These are phyloP conservation scores for Poterioochromonas sp. DNA, from an alignment of 352 stramenopile species.

Conservation along the genomic window DNA sequence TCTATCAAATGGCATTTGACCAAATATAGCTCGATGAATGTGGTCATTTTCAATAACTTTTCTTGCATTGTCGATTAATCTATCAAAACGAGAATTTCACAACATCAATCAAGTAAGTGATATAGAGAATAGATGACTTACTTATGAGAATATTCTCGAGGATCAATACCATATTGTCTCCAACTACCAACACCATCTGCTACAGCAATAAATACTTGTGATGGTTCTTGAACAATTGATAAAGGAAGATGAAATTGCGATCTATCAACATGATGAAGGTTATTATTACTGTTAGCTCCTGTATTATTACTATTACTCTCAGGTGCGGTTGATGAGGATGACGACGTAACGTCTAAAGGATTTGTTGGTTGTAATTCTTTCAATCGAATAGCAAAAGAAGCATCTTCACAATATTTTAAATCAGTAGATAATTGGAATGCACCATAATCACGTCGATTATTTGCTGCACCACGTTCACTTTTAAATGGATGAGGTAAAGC, in stretches of 20 bases:
- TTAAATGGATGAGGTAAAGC: conserved; percentile 47
- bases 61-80: conserved; percentile 34
- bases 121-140: conserved; percentile 39
- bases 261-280: too few species aligned
- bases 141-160: conserved; percentile 52
- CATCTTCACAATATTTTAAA: conserved; percentile 68
- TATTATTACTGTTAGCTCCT: too few species aligned
- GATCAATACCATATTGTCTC: conserved; percentile 82
- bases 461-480: conserved; percentile 36
- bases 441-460: conserved; percentile 34
- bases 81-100: conserved; percentile 40
- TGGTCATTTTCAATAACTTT: conserved; percentile 37
- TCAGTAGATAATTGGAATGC: conserved; percentile 52
- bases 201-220: conserved; percentile 67
- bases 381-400: conserved; percentile 76
- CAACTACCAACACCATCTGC: conserved; percentile 89
- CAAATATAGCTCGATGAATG: conserved; percentile 41
- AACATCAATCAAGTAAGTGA: conserved; percentile 48
- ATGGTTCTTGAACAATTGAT: not conserved
- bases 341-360: not conserved
- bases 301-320: not conserved
- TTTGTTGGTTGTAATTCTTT: conserved; percentile 40
- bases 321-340: not conserved
- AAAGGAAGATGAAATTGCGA: not conserved
- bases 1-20: not conserved